phyloP scores from a whole-genome alignment of 495 filamentous ascomycete genomes.

The Tetracladium setigerum region DNA sequence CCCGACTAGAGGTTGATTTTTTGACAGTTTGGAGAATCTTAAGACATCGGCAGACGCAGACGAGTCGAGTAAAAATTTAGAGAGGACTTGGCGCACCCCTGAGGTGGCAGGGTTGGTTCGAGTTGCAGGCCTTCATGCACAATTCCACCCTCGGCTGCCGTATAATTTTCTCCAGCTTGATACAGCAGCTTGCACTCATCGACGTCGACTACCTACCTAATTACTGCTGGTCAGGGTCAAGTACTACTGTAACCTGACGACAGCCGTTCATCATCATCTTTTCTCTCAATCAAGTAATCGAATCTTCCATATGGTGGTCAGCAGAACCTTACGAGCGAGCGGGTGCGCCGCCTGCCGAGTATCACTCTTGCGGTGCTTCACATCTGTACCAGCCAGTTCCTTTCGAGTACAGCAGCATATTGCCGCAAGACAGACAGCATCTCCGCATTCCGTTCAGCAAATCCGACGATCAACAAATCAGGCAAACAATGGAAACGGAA shows the following conservation, averaged over 20 bases:
- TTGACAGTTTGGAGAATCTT: too few relatives aligned
- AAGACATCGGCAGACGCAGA: too few relatives aligned
- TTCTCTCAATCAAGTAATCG: too few relatives aligned
- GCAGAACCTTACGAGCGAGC: slow-evolving; percentile 11
- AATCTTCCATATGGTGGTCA: slow-evolving; percentile 9
- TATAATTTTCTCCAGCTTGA: slow-evolving; percentile 1
- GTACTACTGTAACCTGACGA: too few relatives aligned
- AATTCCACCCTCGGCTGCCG: slow-evolving; percentile 1
- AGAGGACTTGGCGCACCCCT: too few relatives aligned
- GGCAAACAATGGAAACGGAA: slow-evolving; percentile 1
- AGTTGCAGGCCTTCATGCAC: too few relatives aligned
- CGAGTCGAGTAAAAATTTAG: too few relatives aligned
- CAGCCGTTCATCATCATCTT: too few relatives aligned
- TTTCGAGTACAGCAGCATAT: slow-evolving; percentile 1
- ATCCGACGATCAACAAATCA: neutral
- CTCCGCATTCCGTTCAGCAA: neutral
- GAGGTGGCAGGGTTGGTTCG: too few relatives aligned
- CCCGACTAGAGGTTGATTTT: too few relatives aligned
- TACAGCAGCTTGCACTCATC: neutral
- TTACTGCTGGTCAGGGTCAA: too few relatives aligned
- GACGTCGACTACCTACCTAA: neutral
- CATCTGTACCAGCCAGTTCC: slow-evolving; percentile 6
- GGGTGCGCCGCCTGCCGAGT: slow-evolving; percentile 17
- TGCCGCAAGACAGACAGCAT: neutral
- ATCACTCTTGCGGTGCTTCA: slow-evolving; percentile 14